These are phyloP conservation scores for Ammopiptanthus mongolicus DNA, from an alignment of 306 rosid species.

Conservation along the genomic window DNA sequence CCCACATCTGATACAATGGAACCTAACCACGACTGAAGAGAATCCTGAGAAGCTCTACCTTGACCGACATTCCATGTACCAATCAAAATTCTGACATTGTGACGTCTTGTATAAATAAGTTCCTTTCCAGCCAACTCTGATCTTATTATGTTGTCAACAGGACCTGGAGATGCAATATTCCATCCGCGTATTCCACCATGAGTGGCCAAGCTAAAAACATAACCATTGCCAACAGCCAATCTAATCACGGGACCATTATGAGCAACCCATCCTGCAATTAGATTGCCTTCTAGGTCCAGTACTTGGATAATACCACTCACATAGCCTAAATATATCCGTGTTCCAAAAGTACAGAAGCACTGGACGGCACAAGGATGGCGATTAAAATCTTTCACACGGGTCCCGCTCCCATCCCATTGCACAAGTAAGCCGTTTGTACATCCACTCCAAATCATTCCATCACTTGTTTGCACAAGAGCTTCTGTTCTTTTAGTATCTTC, in stretches of 20 bases:
- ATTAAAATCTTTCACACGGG: constrained; percentile 73
- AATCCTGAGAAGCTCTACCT: constrained; percentile 85
- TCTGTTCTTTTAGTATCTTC: constrained; percentile 84
- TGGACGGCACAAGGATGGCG: constrained; percentile 74
- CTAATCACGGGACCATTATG: constrained; percentile 85
- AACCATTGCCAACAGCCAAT: constrained; percentile 59
- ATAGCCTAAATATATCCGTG: constrained; percentile 74
- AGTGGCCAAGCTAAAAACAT: constrained; percentile 86
- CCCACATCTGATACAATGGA: constrained; percentile 86
- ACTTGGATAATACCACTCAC: constrained; percentile 81
- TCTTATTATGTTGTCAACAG: constrained; percentile 61
- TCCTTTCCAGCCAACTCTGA: constrained; percentile 72
- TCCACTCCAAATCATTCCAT: constrained; percentile 98
- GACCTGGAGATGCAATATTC: constrained; percentile 86
- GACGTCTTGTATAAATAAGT: constrained; percentile 49
- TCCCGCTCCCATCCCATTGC: constrained; percentile 92
- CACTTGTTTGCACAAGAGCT: constrained; percentile 61
- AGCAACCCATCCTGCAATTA: constrained; percentile 87
- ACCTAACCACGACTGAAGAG: constrained; percentile 88
- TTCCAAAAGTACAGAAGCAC: constrained; percentile 79
- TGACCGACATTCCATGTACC: constrained; percentile 99
- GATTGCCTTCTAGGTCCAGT: constrained; percentile 81
- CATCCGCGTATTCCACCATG: constrained; percentile 98
- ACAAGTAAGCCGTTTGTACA: constrained; percentile 85
- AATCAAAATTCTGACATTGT: constrained; percentile 73